phyloP scores from a whole-genome alignment of 768 basidiomycete species.

The Tephrocybe sp. region DNA sequence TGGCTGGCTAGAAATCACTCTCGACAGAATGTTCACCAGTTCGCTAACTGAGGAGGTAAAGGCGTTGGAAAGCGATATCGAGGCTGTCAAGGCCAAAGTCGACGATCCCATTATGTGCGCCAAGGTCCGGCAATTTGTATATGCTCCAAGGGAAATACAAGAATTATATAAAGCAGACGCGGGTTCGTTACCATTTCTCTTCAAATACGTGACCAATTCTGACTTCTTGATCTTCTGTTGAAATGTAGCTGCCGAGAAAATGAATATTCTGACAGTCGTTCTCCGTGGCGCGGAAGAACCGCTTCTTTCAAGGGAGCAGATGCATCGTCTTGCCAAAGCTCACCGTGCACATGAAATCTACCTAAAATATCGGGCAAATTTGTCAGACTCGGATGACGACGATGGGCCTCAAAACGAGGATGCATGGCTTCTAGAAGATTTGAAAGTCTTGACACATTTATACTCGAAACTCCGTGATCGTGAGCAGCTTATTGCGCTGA shows the following conservation, averaged over 20 bases:
- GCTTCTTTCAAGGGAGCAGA: constrained; percentile 68
- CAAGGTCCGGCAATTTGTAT: constrained; percentile 83
- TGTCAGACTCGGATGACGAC: constrained; percentile 87
- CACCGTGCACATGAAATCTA: constrained; percentile 81
- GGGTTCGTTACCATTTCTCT: constrained; percentile 41
- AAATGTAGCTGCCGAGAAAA: constrained; percentile 55
- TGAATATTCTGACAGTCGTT: constrained; percentile 77
- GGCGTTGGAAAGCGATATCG: constrained; percentile 81
- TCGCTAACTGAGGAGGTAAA: constrained; percentile 89
- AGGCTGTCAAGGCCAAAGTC: constrained; percentile 82
- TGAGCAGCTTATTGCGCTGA: constrained; percentile 86
- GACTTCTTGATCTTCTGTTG: not conserved
- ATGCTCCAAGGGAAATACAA: constrained; percentile 87
- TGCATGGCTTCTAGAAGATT: constrained; percentile 94
- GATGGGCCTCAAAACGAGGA: constrained; percentile 93
- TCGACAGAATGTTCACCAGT: constrained; percentile 96
- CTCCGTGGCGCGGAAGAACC: constrained; percentile 80
- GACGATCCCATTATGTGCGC: constrained; percentile 86
- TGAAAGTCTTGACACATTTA: constrained; percentile 74
- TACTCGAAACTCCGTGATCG: constrained; percentile 81
- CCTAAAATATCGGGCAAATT: constrained; percentile 49
- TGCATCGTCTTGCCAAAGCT: constrained; percentile 76
- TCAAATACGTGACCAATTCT: not conserved
- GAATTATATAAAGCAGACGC: constrained; percentile 79
- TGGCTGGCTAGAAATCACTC: too few relatives aligned